Base-by-base conservation (phyloP, 805 yeast genomes). In the Peterozyma toletana region DNA sequence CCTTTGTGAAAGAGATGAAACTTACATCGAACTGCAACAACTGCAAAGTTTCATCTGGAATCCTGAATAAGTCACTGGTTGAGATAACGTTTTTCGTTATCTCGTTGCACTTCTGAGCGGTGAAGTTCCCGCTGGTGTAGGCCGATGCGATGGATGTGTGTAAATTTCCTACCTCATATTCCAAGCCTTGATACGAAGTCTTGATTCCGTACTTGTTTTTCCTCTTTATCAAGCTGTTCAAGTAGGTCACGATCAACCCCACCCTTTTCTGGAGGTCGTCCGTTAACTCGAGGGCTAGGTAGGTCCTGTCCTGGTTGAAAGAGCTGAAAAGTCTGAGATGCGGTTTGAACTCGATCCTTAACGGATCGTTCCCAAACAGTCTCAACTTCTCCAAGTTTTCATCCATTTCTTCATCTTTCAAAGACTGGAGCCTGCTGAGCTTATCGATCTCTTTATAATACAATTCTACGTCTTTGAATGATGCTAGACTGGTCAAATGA, bases 281-380 rank as follows among this genome's bases (percentile, higher is more conserved):
- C 4, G 46, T 39, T 5, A 15, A 13, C 31, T 16, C 17, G 5
- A 44, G 17, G 3, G 38, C 13, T 18, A 44, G 30, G 33, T 37
- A 44, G 9, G 40, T 11, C 7, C 15, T 39, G 7, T 35, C 35
- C 6, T 16, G 14, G 5, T 11, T n/a, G 14, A 9, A 10, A n/a
- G 36, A 34, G 5, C 40, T 37, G n/a, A 39, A 16, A 7, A 44
- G 16, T 16, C 10, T 9, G 9, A 44, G 18, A 13, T 33, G 40
- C 11, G 43, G 43, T 16, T 39, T 40, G 38, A 17, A 44, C 3
- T 33, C 15, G 6, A 44, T 34, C 15, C 35, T 37, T 35, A 44
- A 33, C 5, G 43, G 40, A 2, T 30, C 18, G 10, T 40, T 40
- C 37, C 21, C 27, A 3, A 44, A 18, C 36, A 27, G 35, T 11